These are phyloP conservation scores for Delphinella strobiligena DNA, from an alignment of 2,329 filamentous ascomycete genomes.

Conservation along the genomic window DNA sequence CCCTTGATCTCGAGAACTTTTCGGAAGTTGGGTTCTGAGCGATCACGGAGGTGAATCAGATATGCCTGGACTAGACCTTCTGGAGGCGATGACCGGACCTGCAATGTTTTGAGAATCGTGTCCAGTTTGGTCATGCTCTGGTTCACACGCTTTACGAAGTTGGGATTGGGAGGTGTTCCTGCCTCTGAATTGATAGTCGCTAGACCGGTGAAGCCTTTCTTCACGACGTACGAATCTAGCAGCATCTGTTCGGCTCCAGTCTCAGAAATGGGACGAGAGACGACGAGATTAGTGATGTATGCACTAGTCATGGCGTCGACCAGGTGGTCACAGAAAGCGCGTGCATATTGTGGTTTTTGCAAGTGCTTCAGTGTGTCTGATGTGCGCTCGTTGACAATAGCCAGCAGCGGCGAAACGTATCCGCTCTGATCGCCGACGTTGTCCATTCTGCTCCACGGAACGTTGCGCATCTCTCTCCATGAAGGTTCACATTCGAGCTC, in stretches of 20 bases:
- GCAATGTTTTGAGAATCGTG: constrained; percentile 86
- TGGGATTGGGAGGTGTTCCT: constrained; percentile 40
- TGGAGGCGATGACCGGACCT: constrained; percentile 80
- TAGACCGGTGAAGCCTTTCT: constrained; percentile 63
- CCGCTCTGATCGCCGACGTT: constrained; percentile 86
- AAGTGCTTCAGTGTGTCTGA: constrained; percentile 65
- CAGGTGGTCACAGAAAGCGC: constrained; percentile 92
- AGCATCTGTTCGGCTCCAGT: constrained; percentile 97
- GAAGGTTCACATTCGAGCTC: constrained; percentile 71
- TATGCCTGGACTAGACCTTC: constrained; percentile 96
- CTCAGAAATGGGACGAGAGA: constrained; percentile 83
- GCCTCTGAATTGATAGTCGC: constrained; percentile 48
- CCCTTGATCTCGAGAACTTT: constrained; percentile 96
- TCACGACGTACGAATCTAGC: constrained; percentile 83
- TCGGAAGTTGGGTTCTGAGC: constrained; percentile 86
- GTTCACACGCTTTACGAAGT: constrained; percentile 78
- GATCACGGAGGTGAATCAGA: constrained; percentile 90
- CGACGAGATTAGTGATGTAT: constrained; percentile 75
- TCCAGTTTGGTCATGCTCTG: constrained; percentile 78
- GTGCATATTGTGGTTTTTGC: constrained; percentile 83
- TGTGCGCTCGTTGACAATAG: constrained; percentile 57
- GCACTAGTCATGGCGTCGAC: constrained; percentile 72
- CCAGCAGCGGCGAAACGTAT: constrained; percentile 74
- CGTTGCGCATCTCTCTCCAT: constrained; percentile 97
- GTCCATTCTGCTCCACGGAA: constrained; percentile 88